A percentile compares a stretch with the other conserved stretches of the same genome.
Conservation (phyloP, 345 rosid genomes). For the Geranium brycei region DNA sequence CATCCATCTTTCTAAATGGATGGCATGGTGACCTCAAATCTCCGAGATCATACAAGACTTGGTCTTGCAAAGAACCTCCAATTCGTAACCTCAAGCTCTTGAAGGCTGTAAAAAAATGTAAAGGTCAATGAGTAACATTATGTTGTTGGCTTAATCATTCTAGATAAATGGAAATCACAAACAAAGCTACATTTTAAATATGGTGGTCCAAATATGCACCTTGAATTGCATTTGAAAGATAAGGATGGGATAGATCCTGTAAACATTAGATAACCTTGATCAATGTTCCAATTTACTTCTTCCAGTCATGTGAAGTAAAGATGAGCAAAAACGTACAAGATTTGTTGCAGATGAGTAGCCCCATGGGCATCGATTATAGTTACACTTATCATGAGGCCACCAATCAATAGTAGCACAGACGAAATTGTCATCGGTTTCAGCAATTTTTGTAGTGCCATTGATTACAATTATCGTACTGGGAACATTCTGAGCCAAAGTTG, state of each 20-base stretch:
- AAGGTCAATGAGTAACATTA: not conserved
- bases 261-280: slow-evolving; percentile 7
- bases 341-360: slow-evolving; percentile 62
- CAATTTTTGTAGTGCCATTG: slow-evolving; percentile 36
- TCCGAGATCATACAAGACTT: slow-evolving; percentile 65
- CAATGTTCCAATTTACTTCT: not conserved
- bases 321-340: slow-evolving; percentile 31
- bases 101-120: slow-evolving; percentile 39
- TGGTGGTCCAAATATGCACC: slow-evolving; percentile 27
- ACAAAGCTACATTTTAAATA: not conserved
- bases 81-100: slow-evolving; percentile 66
- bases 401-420: slow-evolving; percentile 91
- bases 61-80: slow-evolving; percentile 97
- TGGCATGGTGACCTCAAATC: slow-evolving; percentile 46
- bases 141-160: too few species aligned
- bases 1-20: slow-evolving; percentile 49
- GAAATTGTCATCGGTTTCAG: slow-evolving; percentile 65
- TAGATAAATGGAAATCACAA: not conserved
- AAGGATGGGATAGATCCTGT: slow-evolving; percentile 76
- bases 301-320: not conserved
- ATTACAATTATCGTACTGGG: slow-evolving; percentile 29
- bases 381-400: slow-evolving; percentile 99
- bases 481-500: slow-evolving; percentile 33
- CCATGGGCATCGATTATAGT: slow-evolving; percentile 91
- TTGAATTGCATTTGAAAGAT: slow-evolving; percentile 63